These are phyloP conservation scores for Ruellia speciosa DNA, from an alignment of 305 asterid genomes.

Conservation along the genomic window DNA sequence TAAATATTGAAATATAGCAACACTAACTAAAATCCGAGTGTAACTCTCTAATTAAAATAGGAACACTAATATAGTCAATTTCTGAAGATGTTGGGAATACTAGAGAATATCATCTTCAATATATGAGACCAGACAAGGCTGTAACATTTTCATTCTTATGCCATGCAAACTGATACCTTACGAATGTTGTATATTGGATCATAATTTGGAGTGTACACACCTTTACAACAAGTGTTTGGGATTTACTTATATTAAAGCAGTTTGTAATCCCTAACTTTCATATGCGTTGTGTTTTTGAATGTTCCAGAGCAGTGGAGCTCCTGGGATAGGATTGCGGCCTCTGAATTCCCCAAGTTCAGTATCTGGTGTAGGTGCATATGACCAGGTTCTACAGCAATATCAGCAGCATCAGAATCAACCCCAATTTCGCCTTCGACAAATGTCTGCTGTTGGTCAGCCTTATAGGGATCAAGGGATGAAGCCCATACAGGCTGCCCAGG, in stretches of 20 bases:
- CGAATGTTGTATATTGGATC: slow-evolving; percentile 2
- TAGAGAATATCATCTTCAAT: not conserved
- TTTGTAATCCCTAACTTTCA: slow-evolving; percentile 14
- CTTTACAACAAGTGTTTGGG: slow-evolving; percentile 12
- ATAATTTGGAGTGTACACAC: not conserved
- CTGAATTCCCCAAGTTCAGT: slow-evolving; percentile 62
- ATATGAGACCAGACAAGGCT: not conserved
- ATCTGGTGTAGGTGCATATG: slow-evolving; percentile 78
- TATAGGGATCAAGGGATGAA: slow-evolving; percentile 84
- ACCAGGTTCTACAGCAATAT: slow-evolving; percentile 85
- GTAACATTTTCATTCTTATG: not conserved
- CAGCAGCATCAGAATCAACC: slow-evolving; percentile 81
- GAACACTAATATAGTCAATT: not conserved
- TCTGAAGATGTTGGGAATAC: no score
- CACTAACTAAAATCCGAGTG: not conserved
- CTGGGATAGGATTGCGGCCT: slow-evolving; percentile 73
- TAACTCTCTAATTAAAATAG: not conserved
- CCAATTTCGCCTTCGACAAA: slow-evolving; percentile 71
- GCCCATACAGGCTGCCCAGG: slow-evolving; percentile 51
- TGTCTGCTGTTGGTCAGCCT: slow-evolving; percentile 74
- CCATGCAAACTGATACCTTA: slow-evolving; percentile 13
- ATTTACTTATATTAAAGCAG: slow-evolving; percentile 7
- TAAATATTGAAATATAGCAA: not conserved
- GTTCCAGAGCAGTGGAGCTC: slow-evolving; percentile 71
- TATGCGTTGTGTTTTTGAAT: slow-evolving; percentile 14